Conservation (phyloP, 1,139 yeast species). For the Candida neerlandica region DNA sequence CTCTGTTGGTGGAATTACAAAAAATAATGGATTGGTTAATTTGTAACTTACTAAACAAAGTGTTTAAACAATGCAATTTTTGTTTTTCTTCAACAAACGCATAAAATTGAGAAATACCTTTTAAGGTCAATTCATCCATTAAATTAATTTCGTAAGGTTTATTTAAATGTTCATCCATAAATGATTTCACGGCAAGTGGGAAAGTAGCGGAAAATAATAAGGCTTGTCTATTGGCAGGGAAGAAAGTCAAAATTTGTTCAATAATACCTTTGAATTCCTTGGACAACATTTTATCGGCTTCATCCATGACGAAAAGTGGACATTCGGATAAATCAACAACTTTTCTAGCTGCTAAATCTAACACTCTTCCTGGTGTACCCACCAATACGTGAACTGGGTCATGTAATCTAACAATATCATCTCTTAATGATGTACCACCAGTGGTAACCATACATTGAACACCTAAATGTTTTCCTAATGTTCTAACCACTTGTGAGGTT, state of each 20-base stretch:
- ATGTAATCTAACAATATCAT: conserved; percentile 88
- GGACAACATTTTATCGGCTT: conserved; percentile 95
- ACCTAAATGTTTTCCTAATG: conserved; percentile 93
- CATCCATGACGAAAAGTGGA: conserved; percentile 94
- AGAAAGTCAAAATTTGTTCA: conserved; percentile 81
- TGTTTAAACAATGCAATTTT: conserved; percentile 92
- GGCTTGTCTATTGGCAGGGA: conserved; percentile 83
- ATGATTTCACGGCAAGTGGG: conserved; percentile 90
- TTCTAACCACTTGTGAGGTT: conserved; percentile 95
- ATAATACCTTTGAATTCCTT: conserved; percentile 88
- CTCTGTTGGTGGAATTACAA: conserved; percentile 95
- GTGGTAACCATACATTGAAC: conserved; percentile 97
- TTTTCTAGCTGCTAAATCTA: conserved; percentile 88
- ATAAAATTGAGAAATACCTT: conserved; percentile 95
- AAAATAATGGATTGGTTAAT: conserved; percentile 95
- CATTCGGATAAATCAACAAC: conserved; percentile 88
- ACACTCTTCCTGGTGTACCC: conserved; percentile 96
- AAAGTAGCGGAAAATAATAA: conserved; percentile 92
- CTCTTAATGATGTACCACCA: conserved; percentile 94
- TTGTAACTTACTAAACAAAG: conserved; percentile 89
- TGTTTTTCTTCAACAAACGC: conserved; percentile 98
- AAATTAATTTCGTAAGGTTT: conserved; percentile 94
- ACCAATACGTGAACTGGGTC: conserved; percentile 92
- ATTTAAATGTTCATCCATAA: conserved; percentile 88
- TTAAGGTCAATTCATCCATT: conserved; percentile 95